A percentile compares a stretch with the other conserved stretches of the same genome.
Conservation (phyloP, 139 green algal genomes). For the Tetraselmis chui region DNA sequence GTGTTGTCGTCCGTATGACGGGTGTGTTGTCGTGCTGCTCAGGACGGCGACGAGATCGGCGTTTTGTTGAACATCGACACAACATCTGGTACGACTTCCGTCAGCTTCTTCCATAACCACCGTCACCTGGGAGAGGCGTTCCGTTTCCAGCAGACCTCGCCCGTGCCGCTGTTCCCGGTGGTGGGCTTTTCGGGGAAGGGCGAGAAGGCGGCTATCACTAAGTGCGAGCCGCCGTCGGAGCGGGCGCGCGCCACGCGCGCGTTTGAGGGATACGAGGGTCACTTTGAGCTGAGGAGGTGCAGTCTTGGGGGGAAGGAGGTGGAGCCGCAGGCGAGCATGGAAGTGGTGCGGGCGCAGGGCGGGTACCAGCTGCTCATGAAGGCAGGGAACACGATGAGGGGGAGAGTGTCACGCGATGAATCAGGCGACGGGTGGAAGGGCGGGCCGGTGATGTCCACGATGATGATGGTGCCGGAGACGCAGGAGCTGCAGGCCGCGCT, state of each 20-base stretch:
- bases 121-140: neutral
- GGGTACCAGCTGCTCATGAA: neutral
- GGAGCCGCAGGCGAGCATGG: neutral
- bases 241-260: neutral
- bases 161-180: neutral
- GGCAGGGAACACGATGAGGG: neutral
- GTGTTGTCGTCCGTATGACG: too few relatives aligned
- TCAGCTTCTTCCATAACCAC: neutral
- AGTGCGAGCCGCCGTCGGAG: neutral
- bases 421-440: neutral
- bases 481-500: neutral
- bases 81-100: neutral
- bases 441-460: neutral
- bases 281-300: neutral
- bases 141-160: neutral
- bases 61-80: neutral
- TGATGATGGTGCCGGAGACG: neutral
- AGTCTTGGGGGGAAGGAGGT: neutral
- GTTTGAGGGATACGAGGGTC: neutral
- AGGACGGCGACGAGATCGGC: neutral
- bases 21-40: too few relatives aligned
- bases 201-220: neutral
- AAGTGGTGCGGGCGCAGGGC: neutral
- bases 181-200: neutral
- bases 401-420: too few relatives aligned